Evolutionary conservation across 805 yeast genomes (phyloP).

Genomic region (Brettanomyces sp.): DNA sequence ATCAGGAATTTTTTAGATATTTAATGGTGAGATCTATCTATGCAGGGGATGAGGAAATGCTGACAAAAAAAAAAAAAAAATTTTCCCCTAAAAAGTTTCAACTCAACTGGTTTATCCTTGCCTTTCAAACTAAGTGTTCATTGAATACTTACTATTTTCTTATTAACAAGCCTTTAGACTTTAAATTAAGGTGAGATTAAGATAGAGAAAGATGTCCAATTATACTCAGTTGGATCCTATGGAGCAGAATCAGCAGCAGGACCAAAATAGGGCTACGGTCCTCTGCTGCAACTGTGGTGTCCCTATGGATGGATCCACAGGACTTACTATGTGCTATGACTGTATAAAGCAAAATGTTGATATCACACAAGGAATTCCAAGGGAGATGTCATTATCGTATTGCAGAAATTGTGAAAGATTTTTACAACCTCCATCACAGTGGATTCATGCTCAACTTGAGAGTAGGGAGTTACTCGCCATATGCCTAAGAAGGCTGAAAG

Average conservation of each 20-base stretch:
- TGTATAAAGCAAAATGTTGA: slow-evolving; percentile 92
- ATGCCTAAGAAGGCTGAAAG: slow-evolving; percentile 80
- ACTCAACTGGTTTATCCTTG: too few species aligned
- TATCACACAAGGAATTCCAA: slow-evolving; percentile 87
- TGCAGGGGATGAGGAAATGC: too few species aligned
- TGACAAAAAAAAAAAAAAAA: too few species aligned
- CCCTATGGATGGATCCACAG: slow-evolving; percentile 92
- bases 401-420: slow-evolving; percentile 97
- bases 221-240: slow-evolving; percentile 34
- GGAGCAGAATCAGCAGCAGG: slow-evolving; percentile 17
- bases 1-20: too few species aligned
- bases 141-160: too few species aligned
- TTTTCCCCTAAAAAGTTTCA: too few species aligned
- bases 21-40: too few species aligned
- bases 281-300: slow-evolving; percentile 98
- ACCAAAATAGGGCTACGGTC: slow-evolving; percentile 56
- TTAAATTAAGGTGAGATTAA: too few species aligned
- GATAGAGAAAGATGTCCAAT: slow-evolving; percentile 29
- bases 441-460: slow-evolving; percentile 88
- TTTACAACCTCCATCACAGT: slow-evolving; percentile 87
- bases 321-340: slow-evolving; percentile 93
- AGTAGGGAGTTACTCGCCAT: slow-evolving; percentile 87
- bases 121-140: not conserved
- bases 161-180: too few species aligned
- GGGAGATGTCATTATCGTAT: slow-evolving; percentile 88